These are phyloP conservation scores for Raffaelea albimanens DNA, from an alignment of 2,329 filamentous ascomycete genomes.

Conservation along the genomic window DNA sequence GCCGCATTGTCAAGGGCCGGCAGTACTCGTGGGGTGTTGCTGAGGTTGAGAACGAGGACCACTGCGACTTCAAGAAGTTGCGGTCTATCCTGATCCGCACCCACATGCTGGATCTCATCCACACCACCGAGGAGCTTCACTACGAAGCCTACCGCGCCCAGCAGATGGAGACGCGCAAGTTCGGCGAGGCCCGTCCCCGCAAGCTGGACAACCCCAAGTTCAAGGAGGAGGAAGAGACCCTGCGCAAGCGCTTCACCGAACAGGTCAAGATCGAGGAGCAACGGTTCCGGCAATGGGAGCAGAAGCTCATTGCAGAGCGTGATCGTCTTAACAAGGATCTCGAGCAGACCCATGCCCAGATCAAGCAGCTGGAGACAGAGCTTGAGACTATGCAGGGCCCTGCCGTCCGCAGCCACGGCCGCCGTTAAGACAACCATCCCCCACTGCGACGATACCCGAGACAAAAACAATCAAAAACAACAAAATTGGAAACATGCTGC, in stretches of 20 bases:
- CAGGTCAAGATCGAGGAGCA: conserved; percentile 99
- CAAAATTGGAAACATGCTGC: neutral
- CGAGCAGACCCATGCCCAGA: conserved; percentile 90
- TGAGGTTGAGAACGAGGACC: conserved; percentile 98
- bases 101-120: conserved; percentile 99
- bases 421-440: conserved; percentile 52
- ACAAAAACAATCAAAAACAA: neutral
- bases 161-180: conserved; percentile 99
- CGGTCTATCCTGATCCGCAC: conserved; percentile 97
- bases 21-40: conserved; percentile 99
- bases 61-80: conserved; percentile 99
- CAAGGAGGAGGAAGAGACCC: conserved; percentile 98
- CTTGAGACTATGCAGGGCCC: conserved; percentile 89
- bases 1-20: conserved; percentile 94
- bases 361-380: conserved; percentile 85
- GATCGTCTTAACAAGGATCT: conserved; percentile 99
- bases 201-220: conserved; percentile 99
- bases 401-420: conserved; percentile 82
- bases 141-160: conserved; percentile 98
- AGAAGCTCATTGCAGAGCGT: conserved; percentile 98
- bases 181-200: conserved; percentile 90
- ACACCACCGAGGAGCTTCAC: conserved; percentile 98
- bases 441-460: neutral
- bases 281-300: conserved; percentile 98
- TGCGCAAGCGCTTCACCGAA: conserved; percentile 98